These are phyloP conservation scores for Scutellaria barbata DNA, from an alignment of 257 asterid species.

Conservation along the genomic window DNA sequence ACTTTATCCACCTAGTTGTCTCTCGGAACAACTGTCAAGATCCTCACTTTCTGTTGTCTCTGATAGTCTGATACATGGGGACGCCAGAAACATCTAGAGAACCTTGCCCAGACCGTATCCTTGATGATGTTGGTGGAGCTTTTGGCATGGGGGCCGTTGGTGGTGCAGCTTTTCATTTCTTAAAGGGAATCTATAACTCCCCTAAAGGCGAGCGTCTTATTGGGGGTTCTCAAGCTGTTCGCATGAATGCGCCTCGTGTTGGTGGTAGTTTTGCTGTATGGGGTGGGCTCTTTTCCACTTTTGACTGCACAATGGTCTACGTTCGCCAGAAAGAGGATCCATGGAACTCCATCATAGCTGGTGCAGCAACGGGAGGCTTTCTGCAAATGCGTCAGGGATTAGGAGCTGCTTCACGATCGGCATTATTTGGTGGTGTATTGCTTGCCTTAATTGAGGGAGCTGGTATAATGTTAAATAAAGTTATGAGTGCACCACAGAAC, in stretches of 20 bases:
- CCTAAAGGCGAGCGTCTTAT: conserved; percentile 84
- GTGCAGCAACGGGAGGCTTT: conserved; percentile 96
- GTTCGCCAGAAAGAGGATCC: conserved; percentile 91
- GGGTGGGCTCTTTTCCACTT: conserved; percentile 93
- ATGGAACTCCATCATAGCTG: conserved; percentile 87
- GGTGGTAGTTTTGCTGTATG: conserved; percentile 99
- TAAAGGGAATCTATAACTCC: conserved; percentile 76
- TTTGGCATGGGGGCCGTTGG: conserved; percentile 93
- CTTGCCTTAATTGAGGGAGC: conserved; percentile 94
- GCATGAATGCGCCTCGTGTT: conserved; percentile 95
- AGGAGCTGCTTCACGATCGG: conserved; percentile 75
- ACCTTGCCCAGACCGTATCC: conserved; percentile 96
- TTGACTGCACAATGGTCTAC: conserved; percentile 88
- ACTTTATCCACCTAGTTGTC: not conserved
- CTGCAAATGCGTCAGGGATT: conserved; percentile 86
- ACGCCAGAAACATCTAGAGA: conserved; percentile 89
- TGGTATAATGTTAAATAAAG: conserved; percentile 76
- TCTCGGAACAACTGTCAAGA: not conserved
- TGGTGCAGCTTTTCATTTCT: conserved; percentile 83
- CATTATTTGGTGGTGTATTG: conserved; percentile 71
- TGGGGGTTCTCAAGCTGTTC: conserved; percentile 85
- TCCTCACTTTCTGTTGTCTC: not conserved
- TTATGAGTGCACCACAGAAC: conserved; percentile 58
- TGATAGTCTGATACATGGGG: conserved; percentile 52
- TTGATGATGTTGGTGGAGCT: conserved; percentile 87